A percentile compares a stretch with the other conserved stretches of the same genome.
These are phyloP conservation scores for Camelina hispida DNA, from an alignment of 345 rosid species.

Conservation along the genomic window DNA sequence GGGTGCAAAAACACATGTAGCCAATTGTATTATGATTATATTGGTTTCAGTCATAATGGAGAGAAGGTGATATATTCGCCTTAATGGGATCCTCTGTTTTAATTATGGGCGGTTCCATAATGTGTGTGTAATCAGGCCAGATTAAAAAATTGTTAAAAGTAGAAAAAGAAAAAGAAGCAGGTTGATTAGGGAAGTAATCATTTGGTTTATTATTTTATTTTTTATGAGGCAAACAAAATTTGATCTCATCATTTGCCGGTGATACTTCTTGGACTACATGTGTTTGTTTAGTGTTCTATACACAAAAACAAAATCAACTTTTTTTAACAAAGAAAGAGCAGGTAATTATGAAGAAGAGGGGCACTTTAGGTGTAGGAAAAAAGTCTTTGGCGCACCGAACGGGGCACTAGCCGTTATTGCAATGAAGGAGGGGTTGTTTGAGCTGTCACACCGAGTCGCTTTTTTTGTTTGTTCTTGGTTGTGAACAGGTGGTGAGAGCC, in stretches of 20 bases:
- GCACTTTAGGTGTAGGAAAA: background rate
- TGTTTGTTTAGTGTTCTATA: background rate
- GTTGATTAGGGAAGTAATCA: conserved; percentile 31
- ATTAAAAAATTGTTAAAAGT: background rate
- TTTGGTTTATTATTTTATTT: background rate
- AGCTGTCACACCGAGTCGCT: conserved; percentile 31
- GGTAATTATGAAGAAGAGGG: too few relatives aligned
- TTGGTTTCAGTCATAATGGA: conserved; percentile 1
- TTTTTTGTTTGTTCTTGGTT: background rate
- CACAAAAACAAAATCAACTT: too few relatives aligned
- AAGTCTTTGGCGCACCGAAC: conserved; percentile 7
- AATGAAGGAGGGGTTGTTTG: background rate
- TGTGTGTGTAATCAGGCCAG: background rate
- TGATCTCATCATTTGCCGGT: background rate
- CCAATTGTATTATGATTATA: background rate
- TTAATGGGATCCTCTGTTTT: background rate
- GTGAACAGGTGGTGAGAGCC: conserved; percentile 25
- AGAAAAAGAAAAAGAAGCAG: conserved; percentile 5
- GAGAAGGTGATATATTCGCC: background rate
- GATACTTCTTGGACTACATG: conserved; percentile 21
- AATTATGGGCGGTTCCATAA: conserved; percentile 8
- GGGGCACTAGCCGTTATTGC: conserved; percentile 46
- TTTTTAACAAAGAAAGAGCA: too few relatives aligned
- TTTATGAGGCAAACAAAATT: background rate
- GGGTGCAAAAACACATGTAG: conserved; percentile 13